Evolutionary conservation across 345 rosid genomes (phyloP), one percentile per base, ranked within the genome.

Genomic region (Isatis tinctoria): DNA sequence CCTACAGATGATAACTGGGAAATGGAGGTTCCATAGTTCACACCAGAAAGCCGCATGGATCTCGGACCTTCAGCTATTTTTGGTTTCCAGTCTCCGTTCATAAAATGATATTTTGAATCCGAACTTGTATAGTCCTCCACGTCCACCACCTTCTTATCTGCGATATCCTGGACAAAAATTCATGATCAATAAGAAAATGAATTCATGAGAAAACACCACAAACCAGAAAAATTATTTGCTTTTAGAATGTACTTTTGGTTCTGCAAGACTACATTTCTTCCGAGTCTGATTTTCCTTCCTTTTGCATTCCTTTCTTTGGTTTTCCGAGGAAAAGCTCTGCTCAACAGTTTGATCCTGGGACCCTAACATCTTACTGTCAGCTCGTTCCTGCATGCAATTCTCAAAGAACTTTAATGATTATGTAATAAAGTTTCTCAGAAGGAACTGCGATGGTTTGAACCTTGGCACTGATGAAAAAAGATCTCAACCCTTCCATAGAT

Each of bases 391-490:
- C 74, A 61, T 13, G 69, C 32, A 43, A 36, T 49, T 72, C 43
- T 41, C 51, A 39, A 49, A 48, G 39, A 65, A 72, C 5, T 18
- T 53, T 40, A 73, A 56, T 18, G 49, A 26, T 30, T 4, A 68
- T 53, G 60, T 27, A 45, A 28, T 77, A 37, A 61, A 48, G 16
- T 64, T 70, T 60, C 37, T 36, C 17, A 43, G 63, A 45, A 60
- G 72, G 69, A 48, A 32, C 67, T 58, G 49, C 39, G 33, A 70
- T 35, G 33, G 39, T 70, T 49, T 47, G 37, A 60, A 94, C 98
- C 99, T 92, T 88, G 79, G 73, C 90, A 82, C 75, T 88, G 72
- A 80, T 79, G 86, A 92, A 95, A 82, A 88, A 92, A 3, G 85
- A 85, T 76, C 77, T 81, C 61, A 92, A 78, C 54, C 78, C 90